Percentiles rank a stretch among this genome's conserved stretches.
phyloP scores from a whole-genome alignment of 2,329 filamentous ascomycete genomes.

The Sporothrix variecibatus region DNA sequence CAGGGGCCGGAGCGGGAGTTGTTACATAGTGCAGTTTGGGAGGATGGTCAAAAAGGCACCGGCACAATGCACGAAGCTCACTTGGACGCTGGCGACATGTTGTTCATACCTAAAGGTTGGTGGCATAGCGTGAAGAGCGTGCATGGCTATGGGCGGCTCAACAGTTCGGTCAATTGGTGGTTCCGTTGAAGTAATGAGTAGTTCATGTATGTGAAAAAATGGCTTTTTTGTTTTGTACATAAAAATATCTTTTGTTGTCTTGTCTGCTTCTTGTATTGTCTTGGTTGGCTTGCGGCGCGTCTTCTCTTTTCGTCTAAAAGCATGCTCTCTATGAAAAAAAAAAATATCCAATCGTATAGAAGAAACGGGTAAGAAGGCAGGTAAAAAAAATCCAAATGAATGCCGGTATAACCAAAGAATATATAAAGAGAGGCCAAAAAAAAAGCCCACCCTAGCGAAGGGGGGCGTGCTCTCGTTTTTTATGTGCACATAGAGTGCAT shows the following conservation, averaged over 20 bases:
- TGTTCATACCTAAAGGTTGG: conserved; percentile 83
- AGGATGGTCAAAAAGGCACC: conserved; percentile 24
- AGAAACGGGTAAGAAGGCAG: not conserved
- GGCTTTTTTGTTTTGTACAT: conserved; percentile 4
- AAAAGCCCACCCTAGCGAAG: not conserved
- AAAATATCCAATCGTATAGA: not conserved
- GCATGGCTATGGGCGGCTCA: conserved; percentile 45
- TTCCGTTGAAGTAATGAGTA: conserved; percentile 54
- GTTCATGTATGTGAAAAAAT: not conserved
- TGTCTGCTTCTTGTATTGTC: not conserved
- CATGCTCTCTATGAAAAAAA: conserved; percentile 15
- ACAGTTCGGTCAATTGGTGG: conserved; percentile 71
- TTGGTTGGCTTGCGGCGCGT: not conserved
- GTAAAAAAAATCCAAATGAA: not conserved
- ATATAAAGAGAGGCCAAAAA: not conserved
- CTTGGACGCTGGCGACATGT: conserved; percentile 65
- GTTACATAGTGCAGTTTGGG: conserved; percentile 73
- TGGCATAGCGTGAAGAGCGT: conserved; percentile 80
- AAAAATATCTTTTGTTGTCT: not conserved
- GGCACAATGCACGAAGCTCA: conserved; percentile 51
- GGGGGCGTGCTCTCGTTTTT: not conserved
- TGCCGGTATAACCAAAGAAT: not conserved
- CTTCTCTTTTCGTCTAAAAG: conserved; percentile 13
- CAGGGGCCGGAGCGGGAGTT: conserved; percentile 67
- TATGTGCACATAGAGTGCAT: not conserved